A percentile compares a stretch with the other conserved stretches of the same genome.
Evolutionary conservation across 2,329 filamentous ascomycete species (phyloP).

Genomic region (Exophiala xenobiotica): DNA sequence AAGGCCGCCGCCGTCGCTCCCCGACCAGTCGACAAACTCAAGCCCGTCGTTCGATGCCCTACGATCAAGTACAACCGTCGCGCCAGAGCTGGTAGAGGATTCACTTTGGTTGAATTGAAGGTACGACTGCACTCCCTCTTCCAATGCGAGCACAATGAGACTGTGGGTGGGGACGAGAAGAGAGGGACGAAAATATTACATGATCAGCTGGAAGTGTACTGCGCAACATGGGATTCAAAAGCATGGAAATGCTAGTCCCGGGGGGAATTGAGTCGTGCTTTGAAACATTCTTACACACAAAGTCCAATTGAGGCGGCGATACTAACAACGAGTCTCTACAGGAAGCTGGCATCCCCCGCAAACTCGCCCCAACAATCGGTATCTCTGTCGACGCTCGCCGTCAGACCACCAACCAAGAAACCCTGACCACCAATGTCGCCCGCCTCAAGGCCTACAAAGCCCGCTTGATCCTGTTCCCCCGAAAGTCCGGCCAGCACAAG

Average conservation of each 20-base stretch:
- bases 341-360: slow-evolving; percentile 94
- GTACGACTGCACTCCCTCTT: slow-evolving; percentile 52
- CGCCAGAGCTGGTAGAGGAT: slow-evolving; percentile 93
- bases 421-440: slow-evolving; percentile 88
- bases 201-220: no score
- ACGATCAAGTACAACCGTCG: slow-evolving; percentile 99
- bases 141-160: background rate
- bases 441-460: slow-evolving; percentile 97
- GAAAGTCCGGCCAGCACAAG: slow-evolving; percentile 91
- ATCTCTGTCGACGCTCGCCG: slow-evolving; percentile 96
- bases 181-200: no score
- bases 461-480: slow-evolving; percentile 95
- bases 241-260: no score
- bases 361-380: slow-evolving; percentile 91
- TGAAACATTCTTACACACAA: background rate
- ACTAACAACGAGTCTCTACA: slow-evolving; percentile 43
- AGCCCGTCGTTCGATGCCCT: slow-evolving; percentile 95
- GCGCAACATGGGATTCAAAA: no score
- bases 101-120: slow-evolving; percentile 97
- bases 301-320: background rate
- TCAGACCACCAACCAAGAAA: slow-evolving; percentile 95
- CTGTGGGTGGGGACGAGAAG: no score
- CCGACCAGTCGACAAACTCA: slow-evolving; percentile 94
- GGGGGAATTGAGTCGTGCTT: no score
- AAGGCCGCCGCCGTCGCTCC: slow-evolving; percentile 96